Evolutionary conservation across 805 yeast genomes (phyloP).

Genomic region (Wickerhamiella musiphila): DNA sequence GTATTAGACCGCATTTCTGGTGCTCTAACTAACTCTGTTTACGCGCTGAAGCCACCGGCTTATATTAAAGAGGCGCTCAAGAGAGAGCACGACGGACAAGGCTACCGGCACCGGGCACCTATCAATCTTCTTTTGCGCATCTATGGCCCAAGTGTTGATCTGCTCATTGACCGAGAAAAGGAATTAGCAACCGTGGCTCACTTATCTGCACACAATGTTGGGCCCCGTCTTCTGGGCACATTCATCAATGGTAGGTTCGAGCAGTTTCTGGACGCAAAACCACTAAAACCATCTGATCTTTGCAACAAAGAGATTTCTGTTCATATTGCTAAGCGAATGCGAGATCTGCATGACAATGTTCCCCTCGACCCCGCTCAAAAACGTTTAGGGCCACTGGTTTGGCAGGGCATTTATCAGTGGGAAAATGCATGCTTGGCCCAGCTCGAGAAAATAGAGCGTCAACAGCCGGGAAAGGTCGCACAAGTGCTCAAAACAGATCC

Average conservation of each 20-base stretch:
- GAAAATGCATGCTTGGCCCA: conserved; percentile 27
- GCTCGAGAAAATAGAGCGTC: conserved; percentile 28
- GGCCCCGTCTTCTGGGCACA: conserved; percentile 77
- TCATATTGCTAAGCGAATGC: conserved; percentile 90
- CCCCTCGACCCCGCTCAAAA: conserved; percentile 42
- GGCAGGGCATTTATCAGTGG: conserved; percentile 67
- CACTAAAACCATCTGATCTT: conserved; percentile 57
- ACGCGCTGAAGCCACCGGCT: conserved; percentile 46
- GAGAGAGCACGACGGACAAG: conserved; percentile 16
- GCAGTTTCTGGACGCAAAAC: conserved; percentile 70
- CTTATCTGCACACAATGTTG: conserved; percentile 61
- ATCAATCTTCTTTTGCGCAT: conserved; percentile 59
- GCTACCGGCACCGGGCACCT: conserved; percentile 23
- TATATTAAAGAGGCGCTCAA: conserved; percentile 22
- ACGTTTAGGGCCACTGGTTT: conserved; percentile 43
- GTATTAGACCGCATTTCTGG: conserved; percentile 61
- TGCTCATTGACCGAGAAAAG: conserved; percentile 67
- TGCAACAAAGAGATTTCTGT: conserved; percentile 59
- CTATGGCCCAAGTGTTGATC: conserved; percentile 75
- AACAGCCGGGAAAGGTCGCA: conserved; percentile 16
- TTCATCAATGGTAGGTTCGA: conserved; percentile 88
- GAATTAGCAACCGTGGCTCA: conserved; percentile 62
- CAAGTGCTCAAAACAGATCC: conserved; percentile 10
- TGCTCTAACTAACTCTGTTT: conserved; percentile 84
- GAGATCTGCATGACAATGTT: conserved; percentile 75